Percentiles rank a stretch among this genome's conserved stretches.
Evolutionary conservation across 1,284 basidiomycete genomes (phyloP).

Genomic region (Heterobasidion parviporum): DNA sequence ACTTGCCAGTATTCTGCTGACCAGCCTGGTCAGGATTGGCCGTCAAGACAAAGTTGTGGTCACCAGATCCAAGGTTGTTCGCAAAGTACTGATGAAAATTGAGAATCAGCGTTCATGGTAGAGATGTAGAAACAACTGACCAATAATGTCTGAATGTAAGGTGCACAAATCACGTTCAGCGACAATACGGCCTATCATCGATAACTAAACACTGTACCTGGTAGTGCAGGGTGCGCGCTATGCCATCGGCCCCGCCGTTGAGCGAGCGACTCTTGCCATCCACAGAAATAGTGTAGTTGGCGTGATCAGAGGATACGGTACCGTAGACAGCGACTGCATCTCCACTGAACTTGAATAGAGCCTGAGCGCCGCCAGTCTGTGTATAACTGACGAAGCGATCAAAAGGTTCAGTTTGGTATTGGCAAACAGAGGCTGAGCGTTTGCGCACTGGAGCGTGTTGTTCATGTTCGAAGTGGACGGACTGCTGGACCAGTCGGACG

Average conservation of each 20-base stretch:
- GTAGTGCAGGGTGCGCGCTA: slow-evolving; percentile 25
- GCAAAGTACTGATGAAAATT: slow-evolving; percentile 28
- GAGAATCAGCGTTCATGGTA: slow-evolving; percentile 2
- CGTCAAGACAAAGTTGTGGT: slow-evolving; percentile 27
- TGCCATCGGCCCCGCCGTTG: slow-evolving; percentile 25
- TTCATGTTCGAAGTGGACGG: slow-evolving; percentile 4
- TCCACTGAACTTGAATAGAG: slow-evolving; percentile 36
- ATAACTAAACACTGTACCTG: slow-evolving; percentile 21
- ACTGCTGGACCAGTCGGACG: slow-evolving; percentile 24
- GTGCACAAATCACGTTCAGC: background rate
- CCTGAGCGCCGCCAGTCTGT: slow-evolving; percentile 28
- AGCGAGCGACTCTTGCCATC: slow-evolving; percentile 30
- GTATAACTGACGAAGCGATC: slow-evolving; percentile 27
- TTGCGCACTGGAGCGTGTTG: slow-evolving; percentile 6
- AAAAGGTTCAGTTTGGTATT: background rate
- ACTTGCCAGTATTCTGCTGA: slow-evolving; percentile 18
- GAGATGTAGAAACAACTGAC: slow-evolving; percentile 20
- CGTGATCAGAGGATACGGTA: slow-evolving; percentile 39
- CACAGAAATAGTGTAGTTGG: slow-evolving; percentile 33
- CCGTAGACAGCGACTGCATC: slow-evolving; percentile 45
- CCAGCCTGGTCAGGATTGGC: slow-evolving; percentile 17
- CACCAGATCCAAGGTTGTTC: slow-evolving; percentile 23
- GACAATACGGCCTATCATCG: background rate
- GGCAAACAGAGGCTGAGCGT: background rate
- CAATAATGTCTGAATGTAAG: slow-evolving; percentile 29